These are phyloP conservation scores for Terana coerulea DNA, from an alignment of 768 basidiomycete species.

Conservation along the genomic window DNA sequence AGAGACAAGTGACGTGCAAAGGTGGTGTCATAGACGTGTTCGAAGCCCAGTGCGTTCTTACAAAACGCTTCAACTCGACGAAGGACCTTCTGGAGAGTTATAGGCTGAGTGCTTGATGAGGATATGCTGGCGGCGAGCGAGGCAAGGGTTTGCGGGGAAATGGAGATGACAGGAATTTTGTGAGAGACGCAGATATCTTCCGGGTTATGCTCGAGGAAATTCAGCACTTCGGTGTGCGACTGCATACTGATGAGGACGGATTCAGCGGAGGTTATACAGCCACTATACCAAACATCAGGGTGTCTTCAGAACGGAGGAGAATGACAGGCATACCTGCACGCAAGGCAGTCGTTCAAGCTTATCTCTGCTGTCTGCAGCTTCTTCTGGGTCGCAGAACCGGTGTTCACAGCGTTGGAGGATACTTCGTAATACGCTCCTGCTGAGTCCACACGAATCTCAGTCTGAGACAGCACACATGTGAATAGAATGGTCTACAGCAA, in stretches of 20 bases:
- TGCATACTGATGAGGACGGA: slow-evolving; percentile 95
- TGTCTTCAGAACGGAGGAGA: background rate
- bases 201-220: slow-evolving; percentile 63
- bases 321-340: slow-evolving; percentile 74
- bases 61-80: slow-evolving; percentile 71
- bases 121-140: slow-evolving; percentile 67
- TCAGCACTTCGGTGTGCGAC: slow-evolving; percentile 89
- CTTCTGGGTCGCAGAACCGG: slow-evolving; percentile 29
- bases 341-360: slow-evolving; percentile 94
- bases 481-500: background rate
- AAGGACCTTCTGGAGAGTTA: slow-evolving; percentile 58
- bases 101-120: slow-evolving; percentile 33
- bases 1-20: slow-evolving; percentile 88
- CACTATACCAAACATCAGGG: slow-evolving; percentile 43
- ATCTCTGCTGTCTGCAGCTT: slow-evolving; percentile 94
- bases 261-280: slow-evolving; percentile 98
- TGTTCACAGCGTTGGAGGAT: slow-evolving; percentile 27
- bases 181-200: slow-evolving; percentile 32
- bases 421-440: slow-evolving; percentile 89
- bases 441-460: slow-evolving; percentile 87
- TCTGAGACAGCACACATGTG: slow-evolving; percentile 47
- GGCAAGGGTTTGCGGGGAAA: slow-evolving; percentile 84
- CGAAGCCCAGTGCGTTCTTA: slow-evolving; percentile 63
- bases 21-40: slow-evolving; percentile 90
- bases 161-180: slow-evolving; percentile 72